A percentile compares a stretch with the other conserved stretches of the same genome.
These are phyloP conservation scores for Phytopythium delawarense DNA, from an alignment of 352 stramenopile genomes.

Conservation along the genomic window DNA sequence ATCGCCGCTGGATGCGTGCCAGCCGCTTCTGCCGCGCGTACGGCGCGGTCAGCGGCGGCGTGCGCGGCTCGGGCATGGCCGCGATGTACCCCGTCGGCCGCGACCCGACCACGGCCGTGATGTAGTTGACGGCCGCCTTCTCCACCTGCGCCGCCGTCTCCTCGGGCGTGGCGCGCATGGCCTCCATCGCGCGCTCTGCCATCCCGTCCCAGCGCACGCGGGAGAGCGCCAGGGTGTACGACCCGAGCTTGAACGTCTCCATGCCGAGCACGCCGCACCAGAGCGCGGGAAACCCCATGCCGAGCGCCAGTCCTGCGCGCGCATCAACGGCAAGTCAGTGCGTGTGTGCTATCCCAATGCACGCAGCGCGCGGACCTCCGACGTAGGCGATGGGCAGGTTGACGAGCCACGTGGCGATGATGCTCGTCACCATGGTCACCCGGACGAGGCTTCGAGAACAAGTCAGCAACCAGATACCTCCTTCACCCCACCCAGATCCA, in stretches of 20 bases:
- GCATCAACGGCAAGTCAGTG: background rate
- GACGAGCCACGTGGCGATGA: slow-evolving; percentile 59
- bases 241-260: slow-evolving; percentile 59
- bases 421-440: slow-evolving; percentile 59
- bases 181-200: slow-evolving; percentile 35
- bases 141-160: slow-evolving; percentile 31
- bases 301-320: slow-evolving; percentile 31
- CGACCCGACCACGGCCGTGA: slow-evolving; percentile 52
- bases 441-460: slow-evolving; percentile 38
- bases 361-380: slow-evolving; percentile 12
- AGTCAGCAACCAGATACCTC: background rate
- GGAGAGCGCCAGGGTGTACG: slow-evolving; percentile 37
- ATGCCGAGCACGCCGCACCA: slow-evolving; percentile 61
- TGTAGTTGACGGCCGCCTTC: slow-evolving; percentile 55
- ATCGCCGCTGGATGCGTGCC: slow-evolving; percentile 19
- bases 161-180: slow-evolving; percentile 39
- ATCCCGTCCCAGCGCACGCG: slow-evolving; percentile 47
- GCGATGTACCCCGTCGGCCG: slow-evolving; percentile 49
- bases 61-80: slow-evolving; percentile 33
- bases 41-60: slow-evolving; percentile 34
- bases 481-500: background rate
- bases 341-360: background rate
- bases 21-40: slow-evolving; percentile 30
- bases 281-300: slow-evolving; percentile 55
- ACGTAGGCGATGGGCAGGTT: slow-evolving; percentile 63